These are phyloP conservation scores for Synura sp. DNA, from an alignment of 352 stramenopile species.

Conservation along the genomic window DNA sequence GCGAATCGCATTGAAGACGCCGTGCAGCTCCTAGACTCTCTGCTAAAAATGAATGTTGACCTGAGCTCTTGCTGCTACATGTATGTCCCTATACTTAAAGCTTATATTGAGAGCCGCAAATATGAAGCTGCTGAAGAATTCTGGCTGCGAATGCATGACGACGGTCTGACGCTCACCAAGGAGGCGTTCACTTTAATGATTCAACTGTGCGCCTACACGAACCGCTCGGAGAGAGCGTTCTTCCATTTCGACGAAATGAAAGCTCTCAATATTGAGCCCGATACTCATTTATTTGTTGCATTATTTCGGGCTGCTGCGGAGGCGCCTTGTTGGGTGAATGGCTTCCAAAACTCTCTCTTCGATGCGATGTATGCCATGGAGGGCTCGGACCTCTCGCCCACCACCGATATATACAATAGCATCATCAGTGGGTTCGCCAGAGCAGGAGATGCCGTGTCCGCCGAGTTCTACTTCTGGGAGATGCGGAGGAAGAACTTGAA, in stretches of 20 bases:
- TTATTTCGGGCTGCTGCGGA: neutral
- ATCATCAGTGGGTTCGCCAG: neutral
- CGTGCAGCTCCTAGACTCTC: neutral
- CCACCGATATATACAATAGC: neutral
- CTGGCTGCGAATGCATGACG: neutral
- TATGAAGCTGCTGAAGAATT: neutral
- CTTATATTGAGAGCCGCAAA: neutral
- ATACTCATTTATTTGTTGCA: neutral
- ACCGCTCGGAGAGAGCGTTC: neutral
- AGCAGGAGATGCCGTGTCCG: neutral
- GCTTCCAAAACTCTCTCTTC: neutral
- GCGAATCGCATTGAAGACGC: neutral
- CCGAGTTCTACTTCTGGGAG: slow-evolving; percentile 38
- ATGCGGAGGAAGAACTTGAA: neutral
- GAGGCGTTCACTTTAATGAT: neutral
- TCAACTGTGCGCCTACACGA: neutral
- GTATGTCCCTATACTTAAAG: neutral
- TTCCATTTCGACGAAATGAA: slow-evolving; percentile 21
- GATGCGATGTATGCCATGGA: slow-evolving; percentile 13
- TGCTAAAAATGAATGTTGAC: neutral
- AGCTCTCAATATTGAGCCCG: neutral
- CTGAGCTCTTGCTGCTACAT: neutral
- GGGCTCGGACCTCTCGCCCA: neutral
- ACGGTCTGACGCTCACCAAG: too few species aligned
- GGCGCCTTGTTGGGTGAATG: slow-evolving; percentile 18